phyloP scores from a whole-genome alignment of 73 alveolate species.

The Paramecium bursaria region DNA sequence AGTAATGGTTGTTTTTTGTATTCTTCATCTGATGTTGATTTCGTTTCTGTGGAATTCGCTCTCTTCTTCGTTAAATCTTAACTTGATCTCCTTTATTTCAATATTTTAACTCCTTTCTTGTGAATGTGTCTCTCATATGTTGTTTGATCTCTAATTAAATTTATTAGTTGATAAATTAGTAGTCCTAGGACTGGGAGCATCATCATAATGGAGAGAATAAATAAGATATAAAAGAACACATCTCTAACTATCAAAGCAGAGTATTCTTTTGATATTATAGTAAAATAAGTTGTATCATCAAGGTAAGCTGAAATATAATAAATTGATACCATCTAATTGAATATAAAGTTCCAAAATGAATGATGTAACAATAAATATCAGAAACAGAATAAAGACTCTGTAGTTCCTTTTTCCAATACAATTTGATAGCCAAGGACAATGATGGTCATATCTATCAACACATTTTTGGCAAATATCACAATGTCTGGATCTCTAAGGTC shows the following conservation, averaged over 20 bases:
- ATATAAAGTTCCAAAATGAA: background rate
- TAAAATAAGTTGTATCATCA: background rate
- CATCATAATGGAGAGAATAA: background rate
- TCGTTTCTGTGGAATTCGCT: background rate
- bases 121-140: conserved; percentile 34
- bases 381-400: conserved; percentile 23
- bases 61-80: background rate
- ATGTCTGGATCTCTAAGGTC: background rate
- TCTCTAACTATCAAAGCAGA: conserved; percentile 24
- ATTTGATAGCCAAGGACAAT: conserved; percentile 69
- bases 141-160: background rate
- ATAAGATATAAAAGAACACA: conserved; percentile 9
- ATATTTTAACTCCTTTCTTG: conserved; percentile 10
- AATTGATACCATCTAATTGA: no score
- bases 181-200: background rate
- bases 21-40: background rate
- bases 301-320: background rate
- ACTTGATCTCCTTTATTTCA: conserved; percentile 7
- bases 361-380: background rate
- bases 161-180: background rate
- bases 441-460: conserved; percentile 64
- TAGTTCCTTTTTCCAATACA: conserved; percentile 63
- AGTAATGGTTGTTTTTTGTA: conserved; percentile 29
- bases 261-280: background rate
- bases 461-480: conserved; percentile 44